phyloP scores from a whole-genome alignment of 805 yeast genomes.

The Suhomyces kilbournensis region DNA sequence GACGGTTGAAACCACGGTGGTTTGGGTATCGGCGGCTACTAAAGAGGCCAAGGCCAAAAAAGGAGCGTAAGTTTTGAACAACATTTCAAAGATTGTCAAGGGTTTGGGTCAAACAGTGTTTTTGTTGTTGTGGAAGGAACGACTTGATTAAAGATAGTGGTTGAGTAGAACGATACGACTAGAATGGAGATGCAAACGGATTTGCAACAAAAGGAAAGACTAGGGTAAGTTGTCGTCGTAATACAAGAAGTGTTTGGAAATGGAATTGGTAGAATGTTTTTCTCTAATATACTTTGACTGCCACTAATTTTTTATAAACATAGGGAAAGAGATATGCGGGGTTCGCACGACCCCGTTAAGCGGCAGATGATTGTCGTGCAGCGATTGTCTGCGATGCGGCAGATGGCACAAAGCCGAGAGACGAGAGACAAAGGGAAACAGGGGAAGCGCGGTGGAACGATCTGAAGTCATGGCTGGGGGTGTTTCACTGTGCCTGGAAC shows the following conservation, averaged over 20 bases:
- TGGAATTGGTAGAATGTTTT: neutral
- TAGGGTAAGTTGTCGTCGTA: slow-evolving; percentile 9
- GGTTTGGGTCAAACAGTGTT: neutral
- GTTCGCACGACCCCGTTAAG: neutral
- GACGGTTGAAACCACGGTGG: slow-evolving; percentile 42
- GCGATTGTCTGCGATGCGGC: neutral
- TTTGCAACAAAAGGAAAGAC: slow-evolving; percentile 9
- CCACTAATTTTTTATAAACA: neutral
- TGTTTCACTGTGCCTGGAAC: neutral
- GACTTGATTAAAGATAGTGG: slow-evolving; percentile 5
- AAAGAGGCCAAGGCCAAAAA: slow-evolving; percentile 10
- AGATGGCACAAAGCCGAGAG: neutral
- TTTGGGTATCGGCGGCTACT: slow-evolving; percentile 21
- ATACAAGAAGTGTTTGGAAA: neutral
- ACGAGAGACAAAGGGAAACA: neutral
- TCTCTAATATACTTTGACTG: neutral
- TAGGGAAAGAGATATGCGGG: neutral
- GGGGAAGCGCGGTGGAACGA: neutral
- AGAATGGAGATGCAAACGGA: neutral
- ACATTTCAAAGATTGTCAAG: slow-evolving; percentile 7
- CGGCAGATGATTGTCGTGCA: neutral
- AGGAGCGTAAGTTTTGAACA: slow-evolving; percentile 12
- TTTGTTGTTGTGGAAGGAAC: slow-evolving; percentile 4
- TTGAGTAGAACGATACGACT: neutral
- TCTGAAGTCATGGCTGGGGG: neutral